Base-by-base conservation (phyloP, 805 yeast species). In the Saccharomyces eubayanus region DNA sequence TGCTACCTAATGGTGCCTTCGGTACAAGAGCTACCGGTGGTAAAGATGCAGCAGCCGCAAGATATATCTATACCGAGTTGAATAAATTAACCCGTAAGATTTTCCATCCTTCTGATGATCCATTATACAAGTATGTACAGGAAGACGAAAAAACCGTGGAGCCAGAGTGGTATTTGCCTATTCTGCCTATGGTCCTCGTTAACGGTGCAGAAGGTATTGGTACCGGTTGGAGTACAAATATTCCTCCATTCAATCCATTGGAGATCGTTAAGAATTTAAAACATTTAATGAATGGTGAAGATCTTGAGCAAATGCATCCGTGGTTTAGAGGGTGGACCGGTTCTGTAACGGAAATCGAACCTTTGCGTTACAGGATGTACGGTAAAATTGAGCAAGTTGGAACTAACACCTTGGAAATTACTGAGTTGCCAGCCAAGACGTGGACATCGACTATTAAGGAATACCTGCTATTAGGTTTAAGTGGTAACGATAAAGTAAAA, bases 151-250 rank as follows among this genome's bases (percentile, higher is more conserved):
- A 82, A 58, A 83, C 92, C 0, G 96, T 92, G 20, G 99, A 94
- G 68, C 99, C 99, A 0, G 90, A 88, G 62, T 89, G 95, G 90
- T 94, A 89, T 69, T 75, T 89, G 45, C 99, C 99, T 0, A 83
- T 94, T n/a, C 62, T 94, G 43, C 99, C 99, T 9, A 88, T 90
- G 89, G 67, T 94, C n/a, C 76, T 94, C 57, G 96, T 94, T 5
- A 94, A 94, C 66, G 99, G 99, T 54, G 79, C 92, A 8, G 99
- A 94, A 71, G 99, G 99, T 74, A 94, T 94, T 69, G 99, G 99
- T 57, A 91, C 99, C 48, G 99, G 99, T 60, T 94, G 98, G 97
- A 88, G 96, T 59, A 90, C 98, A 1, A 83, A 81, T 57, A 85
- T 94, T 58, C 99, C 99, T 0, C 83, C 88, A 45, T 92, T 80